Evolutionary conservation across 2,329 filamentous ascomycete genomes (phyloP), one percentile per base, ranked within the genome.

Genomic region (Aspergillus sojae): DNA sequence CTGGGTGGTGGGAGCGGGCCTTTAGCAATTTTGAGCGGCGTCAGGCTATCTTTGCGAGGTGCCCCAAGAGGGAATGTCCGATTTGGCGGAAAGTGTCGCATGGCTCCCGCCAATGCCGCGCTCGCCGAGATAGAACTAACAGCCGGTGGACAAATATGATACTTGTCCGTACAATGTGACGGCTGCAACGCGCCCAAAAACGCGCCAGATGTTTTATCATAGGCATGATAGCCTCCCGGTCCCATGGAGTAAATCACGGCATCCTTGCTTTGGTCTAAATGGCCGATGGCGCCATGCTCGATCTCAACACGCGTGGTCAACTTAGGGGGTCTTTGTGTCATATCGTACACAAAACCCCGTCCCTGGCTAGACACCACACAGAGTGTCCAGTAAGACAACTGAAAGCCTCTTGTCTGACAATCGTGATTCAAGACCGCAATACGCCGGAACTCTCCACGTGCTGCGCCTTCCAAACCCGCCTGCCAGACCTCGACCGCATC

Each of bases 401-500:
- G 81, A 57, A 82, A 83, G 14, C 81, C 81, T 70, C 81, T 72
- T 1, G 79, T 83, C 67, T 79, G 74, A 32, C 74, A 77, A 53
- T 80, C 74, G 62, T 83, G 81, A 23, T 77, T 69, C 56, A 83
- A 67, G 3, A 80, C 66, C 1, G 79, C 77, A 32, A 81, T 74
- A 16, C 69, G 76, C 26, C 72, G 72, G 62, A 83, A 83, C 41
- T 77, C 73, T 19, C 80, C 81, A 36, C 78, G 74, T 14, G 65
- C 53, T 14, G 72, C 63, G 12, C 71, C 77, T 26, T 77, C 75
- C 26, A 73, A 43, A 26, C 76, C 78, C 0, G 77, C 73, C 60
- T 78, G 74, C 81, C 81, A 83, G 2, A 83, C 78, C 65, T 83
- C 81, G 1, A 83, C 65, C 1, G 78, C 75, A 68, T 82, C 77